These are phyloP conservation scores for Tetradesmus lagerheimii DNA, from an alignment of 139 green algal genomes.

Conservation along the genomic window DNA sequence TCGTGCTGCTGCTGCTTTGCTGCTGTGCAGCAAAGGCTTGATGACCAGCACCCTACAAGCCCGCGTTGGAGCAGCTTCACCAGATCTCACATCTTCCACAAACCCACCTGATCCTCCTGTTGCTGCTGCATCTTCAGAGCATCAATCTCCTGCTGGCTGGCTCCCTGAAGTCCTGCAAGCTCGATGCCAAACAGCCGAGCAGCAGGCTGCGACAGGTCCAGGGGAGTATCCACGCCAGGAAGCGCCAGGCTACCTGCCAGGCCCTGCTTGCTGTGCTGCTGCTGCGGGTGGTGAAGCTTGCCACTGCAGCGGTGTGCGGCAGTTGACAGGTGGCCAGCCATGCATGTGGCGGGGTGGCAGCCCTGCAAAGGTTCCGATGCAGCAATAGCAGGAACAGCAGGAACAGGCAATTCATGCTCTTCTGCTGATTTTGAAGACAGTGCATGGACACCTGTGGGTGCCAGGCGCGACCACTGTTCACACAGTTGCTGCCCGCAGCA, in stretches of 20 bases:
- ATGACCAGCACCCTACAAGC: background rate
- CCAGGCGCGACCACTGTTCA: too few relatives aligned
- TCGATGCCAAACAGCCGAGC: constrained; percentile 28
- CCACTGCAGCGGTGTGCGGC: constrained; percentile 20
- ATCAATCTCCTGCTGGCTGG: constrained; percentile 13
- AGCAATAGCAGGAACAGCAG: background rate
- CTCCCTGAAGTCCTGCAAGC: constrained; percentile 12
- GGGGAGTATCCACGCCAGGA: background rate
- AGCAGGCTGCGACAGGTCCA: background rate
- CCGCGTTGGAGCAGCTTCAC: background rate
- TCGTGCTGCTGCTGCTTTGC: too few relatives aligned
- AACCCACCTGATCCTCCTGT: background rate
- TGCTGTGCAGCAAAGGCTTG: background rate
- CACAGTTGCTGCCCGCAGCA: too few relatives aligned
- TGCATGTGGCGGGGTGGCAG: background rate
- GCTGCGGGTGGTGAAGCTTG: constrained; percentile 22
- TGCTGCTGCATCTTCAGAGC: constrained; percentile 4
- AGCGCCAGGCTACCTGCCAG: constrained; percentile 1
- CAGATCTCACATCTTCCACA: background rate
- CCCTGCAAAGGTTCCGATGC: constrained; percentile 14
- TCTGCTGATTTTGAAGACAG: too few relatives aligned
- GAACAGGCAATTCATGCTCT: too few relatives aligned
- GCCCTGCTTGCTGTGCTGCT: background rate
- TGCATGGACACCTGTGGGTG: too few relatives aligned
- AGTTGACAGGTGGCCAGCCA: constrained; percentile 6